Evolutionary conservation across 1,139 yeast genomes (phyloP).

Genomic region (Wickerhamomyces sp.): DNA sequence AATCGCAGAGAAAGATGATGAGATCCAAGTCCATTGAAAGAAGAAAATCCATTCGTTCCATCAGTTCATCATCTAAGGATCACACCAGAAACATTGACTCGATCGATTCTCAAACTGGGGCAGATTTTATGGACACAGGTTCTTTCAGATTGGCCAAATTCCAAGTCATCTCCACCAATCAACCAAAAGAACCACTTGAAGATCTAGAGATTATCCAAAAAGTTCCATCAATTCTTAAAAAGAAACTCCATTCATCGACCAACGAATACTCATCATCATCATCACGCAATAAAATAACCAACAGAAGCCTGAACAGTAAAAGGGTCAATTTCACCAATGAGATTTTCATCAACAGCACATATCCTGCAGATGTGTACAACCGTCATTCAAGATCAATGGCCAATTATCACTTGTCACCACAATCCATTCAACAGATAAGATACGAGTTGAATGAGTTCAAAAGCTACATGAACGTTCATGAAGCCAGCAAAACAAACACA

Average conservation of each 20-base stretch:
- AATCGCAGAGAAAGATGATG: slow-evolving; percentile 19
- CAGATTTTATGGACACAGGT: neutral
- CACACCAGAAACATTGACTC: neutral
- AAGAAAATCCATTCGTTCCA: slow-evolving; percentile 20
- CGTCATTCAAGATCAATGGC: slow-evolving; percentile 22
- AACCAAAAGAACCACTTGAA: slow-evolving; percentile 12
- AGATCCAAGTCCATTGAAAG: slow-evolving; percentile 24
- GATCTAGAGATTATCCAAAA: neutral
- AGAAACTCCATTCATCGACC: neutral
- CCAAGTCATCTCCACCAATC: slow-evolving; percentile 12
- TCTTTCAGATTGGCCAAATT: slow-evolving; percentile 2
- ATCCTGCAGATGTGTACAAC: slow-evolving; percentile 21
- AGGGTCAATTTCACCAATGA: slow-evolving; percentile 21
- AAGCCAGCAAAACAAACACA: slow-evolving; percentile 20
- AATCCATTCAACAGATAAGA: slow-evolving; percentile 24
- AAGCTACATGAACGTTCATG: slow-evolving; percentile 24
- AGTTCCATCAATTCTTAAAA: slow-evolving; percentile 13
- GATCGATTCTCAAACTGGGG: neutral
- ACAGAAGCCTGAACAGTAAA: neutral
- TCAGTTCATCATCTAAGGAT: slow-evolving; percentile 13
- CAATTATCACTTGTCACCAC: slow-evolving; percentile 19
- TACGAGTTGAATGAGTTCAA: slow-evolving; percentile 25
- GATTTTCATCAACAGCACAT: slow-evolving; percentile 22
- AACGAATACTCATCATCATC: slow-evolving; percentile 2
- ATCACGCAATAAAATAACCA: neutral